These are phyloP conservation scores for Pythium oligandrum DNA, from an alignment of 352 stramenopile genomes.

Conservation along the genomic window DNA sequence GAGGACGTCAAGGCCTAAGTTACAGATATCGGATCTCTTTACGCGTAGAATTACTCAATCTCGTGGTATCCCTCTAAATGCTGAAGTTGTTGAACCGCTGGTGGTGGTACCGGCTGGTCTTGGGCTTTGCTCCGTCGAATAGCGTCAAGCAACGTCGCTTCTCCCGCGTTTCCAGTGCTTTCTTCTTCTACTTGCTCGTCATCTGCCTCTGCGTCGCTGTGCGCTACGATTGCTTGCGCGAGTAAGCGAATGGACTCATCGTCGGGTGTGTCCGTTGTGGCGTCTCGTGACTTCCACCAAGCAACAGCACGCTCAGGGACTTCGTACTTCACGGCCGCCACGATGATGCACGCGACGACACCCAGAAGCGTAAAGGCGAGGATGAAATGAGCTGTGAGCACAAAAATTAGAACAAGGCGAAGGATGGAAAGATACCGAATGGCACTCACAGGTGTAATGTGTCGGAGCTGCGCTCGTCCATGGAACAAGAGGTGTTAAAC, in stretches of 20 bases:
- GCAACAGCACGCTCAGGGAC: slow-evolving; percentile 6
- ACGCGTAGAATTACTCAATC: slow-evolving; percentile 21
- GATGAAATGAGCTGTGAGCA: slow-evolving; percentile 21
- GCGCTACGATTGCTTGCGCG: slow-evolving; percentile 12
- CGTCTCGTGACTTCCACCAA: not conserved
- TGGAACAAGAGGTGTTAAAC: too few species aligned
- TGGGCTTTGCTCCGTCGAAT: slow-evolving; percentile 29
- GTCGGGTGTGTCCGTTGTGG: slow-evolving; percentile 12
- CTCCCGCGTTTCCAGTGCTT: not conserved
- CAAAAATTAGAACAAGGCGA: slow-evolving; percentile 2
- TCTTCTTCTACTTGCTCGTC: slow-evolving; percentile 4
- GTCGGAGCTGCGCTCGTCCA: slow-evolving; percentile 6
- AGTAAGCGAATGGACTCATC: slow-evolving; percentile 21
- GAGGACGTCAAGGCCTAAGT: slow-evolving; percentile 9
- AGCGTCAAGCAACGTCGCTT: slow-evolving; percentile 19
- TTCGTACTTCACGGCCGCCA: slow-evolving; percentile 13
- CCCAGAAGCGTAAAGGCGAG: slow-evolving; percentile 4
- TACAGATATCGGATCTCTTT: not conserved
- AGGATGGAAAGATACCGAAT: not conserved
- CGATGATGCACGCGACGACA: too few species aligned
- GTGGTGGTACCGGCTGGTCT: slow-evolving; percentile 4
- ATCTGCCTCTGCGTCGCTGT: slow-evolving; percentile 11
- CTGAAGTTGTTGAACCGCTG: not conserved
- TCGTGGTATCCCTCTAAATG: slow-evolving; percentile 28
- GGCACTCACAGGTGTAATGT: slow-evolving; percentile 5